Evolutionary conservation across 139 green algal species (phyloP), one percentile per base, ranked within the genome.

Genomic region (Chlorella sp.): DNA sequence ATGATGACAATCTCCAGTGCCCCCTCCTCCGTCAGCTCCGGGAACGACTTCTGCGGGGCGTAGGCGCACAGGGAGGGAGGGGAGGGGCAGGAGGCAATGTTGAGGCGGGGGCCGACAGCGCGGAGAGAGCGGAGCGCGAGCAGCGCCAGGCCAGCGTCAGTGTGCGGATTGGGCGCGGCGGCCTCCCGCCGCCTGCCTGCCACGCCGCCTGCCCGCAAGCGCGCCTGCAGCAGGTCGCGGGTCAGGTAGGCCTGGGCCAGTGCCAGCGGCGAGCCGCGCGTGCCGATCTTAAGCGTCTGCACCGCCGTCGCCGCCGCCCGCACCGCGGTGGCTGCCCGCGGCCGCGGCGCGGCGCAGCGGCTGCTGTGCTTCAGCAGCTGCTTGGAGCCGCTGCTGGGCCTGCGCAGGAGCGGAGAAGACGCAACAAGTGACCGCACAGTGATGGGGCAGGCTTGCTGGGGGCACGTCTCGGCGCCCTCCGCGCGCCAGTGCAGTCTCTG

Each of bases 1-100:
- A 99, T 99, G 90, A 99, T 98, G 29, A 90, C 81, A 59, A 99
- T 99, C 81, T 99, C 96, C 51, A 99, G 72, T n/a, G 93, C 94
- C 36, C 93, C 95, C 25, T 99, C 95, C 73, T 98, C 91, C 0
- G 64, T 59, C 3, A 99, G 91, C 77, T 98, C 90, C 5, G 94
- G 90, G 81, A 97, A 97, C 31, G 62, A 76, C 6, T 82, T 71
- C 91, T 97, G 82, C n/a, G 43, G 66, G 25, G 58, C 23, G n/a
- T n/a, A n/a, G n/a, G n/a, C n/a, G n/a, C 12, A 48, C 14, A 38
- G 5, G 19, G 71, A 36, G 23, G 5, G 51, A 66, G 51, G 21
- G 19, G 50, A 56, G 9, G 51, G 6, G 51, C n/a, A 9, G 17
- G 9, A 60, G 6, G 8, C 29, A 36, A 55, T 55, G 38, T 36